phyloP scores from a whole-genome alignment of 148 eudicot species.

The Fagopyrum homotropicum region DNA sequence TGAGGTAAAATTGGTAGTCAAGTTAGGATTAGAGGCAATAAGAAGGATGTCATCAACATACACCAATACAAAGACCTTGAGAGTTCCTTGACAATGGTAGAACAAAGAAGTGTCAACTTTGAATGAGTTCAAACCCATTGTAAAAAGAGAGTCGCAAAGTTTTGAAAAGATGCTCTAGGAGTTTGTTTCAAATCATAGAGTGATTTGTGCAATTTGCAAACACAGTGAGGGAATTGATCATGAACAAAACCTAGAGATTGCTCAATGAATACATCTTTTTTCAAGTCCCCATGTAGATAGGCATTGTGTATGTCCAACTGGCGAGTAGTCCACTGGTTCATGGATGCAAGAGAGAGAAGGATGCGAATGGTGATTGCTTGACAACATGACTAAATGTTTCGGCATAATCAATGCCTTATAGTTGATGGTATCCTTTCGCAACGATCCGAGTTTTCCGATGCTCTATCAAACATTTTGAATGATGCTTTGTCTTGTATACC shows the following conservation, averaged over 20 bases:
- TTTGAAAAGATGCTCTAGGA: not conserved
- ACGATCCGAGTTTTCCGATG: not conserved
- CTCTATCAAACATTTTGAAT: not conserved
- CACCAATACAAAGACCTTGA: not conserved
- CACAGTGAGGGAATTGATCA: not conserved
- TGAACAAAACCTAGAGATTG: not conserved
- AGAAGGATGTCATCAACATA: not conserved
- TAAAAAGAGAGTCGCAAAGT: not conserved
- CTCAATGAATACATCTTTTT: not conserved
- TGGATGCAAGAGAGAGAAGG: no score
- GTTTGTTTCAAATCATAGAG: not conserved
- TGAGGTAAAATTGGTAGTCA: no score
- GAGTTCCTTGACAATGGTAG: not conserved
- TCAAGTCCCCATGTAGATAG: not conserved
- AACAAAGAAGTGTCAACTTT: not conserved
- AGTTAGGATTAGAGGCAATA: not conserved
- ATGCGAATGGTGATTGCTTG: no score
- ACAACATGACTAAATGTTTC: not conserved
- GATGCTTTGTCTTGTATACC: not conserved
- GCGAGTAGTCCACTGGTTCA: not conserved
- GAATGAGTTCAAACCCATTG: not conserved
- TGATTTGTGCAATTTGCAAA: not conserved
- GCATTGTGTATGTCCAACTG: not conserved
- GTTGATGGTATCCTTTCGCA: not conserved
- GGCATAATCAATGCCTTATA: not conserved